These are phyloP conservation scores for Cystofilobasidium macerans DNA, from an alignment of 768 basidiomycete species.

Conservation along the genomic window DNA sequence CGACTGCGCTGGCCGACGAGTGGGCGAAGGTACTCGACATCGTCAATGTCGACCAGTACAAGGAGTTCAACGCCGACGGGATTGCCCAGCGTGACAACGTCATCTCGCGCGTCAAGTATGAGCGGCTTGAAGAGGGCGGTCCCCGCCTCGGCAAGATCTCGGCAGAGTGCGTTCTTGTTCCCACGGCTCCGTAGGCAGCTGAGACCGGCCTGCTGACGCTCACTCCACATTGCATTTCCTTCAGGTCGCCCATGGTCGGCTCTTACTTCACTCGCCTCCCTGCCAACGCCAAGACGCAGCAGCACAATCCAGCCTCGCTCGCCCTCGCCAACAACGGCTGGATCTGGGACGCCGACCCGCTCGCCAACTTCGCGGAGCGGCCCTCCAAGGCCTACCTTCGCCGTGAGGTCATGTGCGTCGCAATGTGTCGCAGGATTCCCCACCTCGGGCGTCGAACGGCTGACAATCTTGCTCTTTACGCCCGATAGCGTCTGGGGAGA, in stretches of 20 bases:
- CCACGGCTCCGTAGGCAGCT: too few species aligned
- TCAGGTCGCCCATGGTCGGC: constrained; percentile 74
- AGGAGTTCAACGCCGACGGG: constrained; percentile 76
- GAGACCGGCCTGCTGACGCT: too few species aligned
- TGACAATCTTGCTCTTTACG: not conserved
- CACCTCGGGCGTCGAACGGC: too few species aligned
- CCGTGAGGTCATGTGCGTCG: constrained; percentile 64
- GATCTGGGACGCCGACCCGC: constrained; percentile 94
- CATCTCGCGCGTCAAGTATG: constrained; percentile 64
- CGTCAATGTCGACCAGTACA: constrained; percentile 77
- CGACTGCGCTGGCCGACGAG: constrained; percentile 51
- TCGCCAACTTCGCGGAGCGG: constrained; percentile 82
- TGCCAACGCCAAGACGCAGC: constrained; percentile 40
- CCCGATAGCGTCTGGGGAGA: constrained; percentile 65
- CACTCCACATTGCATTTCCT: not conserved
- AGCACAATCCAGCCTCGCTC: constrained; percentile 48
- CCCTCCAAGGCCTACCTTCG: constrained; percentile 91
- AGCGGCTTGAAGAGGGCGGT: constrained; percentile 67
- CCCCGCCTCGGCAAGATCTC: constrained; percentile 74
- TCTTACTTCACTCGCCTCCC: constrained; percentile 79
- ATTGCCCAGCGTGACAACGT: constrained; percentile 61
- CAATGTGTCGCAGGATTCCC: not conserved
- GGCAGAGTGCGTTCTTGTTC: constrained; percentile 44
- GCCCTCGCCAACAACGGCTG: constrained; percentile 96
- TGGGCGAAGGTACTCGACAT: constrained; percentile 75